A percentile compares a stretch with the other conserved stretches of the same genome.
Conservation (phyloP, 306 rosid species). For the Hippophae tibetana region DNA sequence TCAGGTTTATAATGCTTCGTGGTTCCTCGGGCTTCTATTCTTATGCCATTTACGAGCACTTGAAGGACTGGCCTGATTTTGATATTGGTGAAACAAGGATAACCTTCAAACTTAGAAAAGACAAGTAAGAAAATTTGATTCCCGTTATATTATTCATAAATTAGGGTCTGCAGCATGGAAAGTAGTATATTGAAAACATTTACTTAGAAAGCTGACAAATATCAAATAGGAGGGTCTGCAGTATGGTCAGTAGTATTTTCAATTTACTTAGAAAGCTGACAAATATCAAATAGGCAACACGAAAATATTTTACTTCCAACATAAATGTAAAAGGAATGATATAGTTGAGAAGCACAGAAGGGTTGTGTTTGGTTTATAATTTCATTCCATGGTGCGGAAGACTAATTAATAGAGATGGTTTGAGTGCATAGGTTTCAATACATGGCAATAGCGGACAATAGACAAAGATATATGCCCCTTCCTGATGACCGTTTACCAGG, state of each 20-base stretch:
- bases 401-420: neutral
- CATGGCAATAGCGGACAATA: conserved; percentile 37
- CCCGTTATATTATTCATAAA: neutral
- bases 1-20: conserved; percentile 72
- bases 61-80: conserved; percentile 76
- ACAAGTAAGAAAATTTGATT: conserved; percentile 36
- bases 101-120: conserved; percentile 75
- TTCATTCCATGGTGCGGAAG: neutral
- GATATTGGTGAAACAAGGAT: conserved; percentile 73
- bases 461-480: conserved; percentile 36
- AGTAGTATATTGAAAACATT: neutral
- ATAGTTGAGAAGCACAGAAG: neutral
- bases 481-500: conserved; percentile 35
- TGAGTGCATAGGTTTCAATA: conserved; percentile 36
- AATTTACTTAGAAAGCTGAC: neutral
- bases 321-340: neutral
- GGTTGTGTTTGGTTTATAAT: neutral
- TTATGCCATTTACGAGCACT: conserved; percentile 75
- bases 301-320: neutral
- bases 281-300: neutral
- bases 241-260: too few relatives aligned
- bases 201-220: neutral
- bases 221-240: too few relatives aligned
- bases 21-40: conserved; percentile 88
- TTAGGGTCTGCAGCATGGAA: neutral